Base-by-base conservation (phyloP, 768 basidiomycete species). In the Boletus rubropictus region DNA sequence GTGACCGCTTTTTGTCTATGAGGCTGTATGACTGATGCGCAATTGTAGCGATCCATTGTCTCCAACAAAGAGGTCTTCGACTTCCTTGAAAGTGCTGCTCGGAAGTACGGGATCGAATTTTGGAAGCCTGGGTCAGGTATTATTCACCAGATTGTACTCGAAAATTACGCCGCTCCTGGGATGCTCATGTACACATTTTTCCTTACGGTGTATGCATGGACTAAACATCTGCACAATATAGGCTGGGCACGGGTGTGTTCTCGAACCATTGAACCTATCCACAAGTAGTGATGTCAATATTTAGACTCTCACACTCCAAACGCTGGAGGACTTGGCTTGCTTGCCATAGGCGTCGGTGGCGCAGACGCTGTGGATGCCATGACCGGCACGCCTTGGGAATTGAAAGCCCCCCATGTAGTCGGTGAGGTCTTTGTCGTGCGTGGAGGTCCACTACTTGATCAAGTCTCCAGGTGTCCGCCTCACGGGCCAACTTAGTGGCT, bases 271-370 rank as follows among this genome's bases (percentile, higher is more conserved):
- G 37, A 38, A 22, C 20, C n/a, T 33, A 18, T 4, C 14, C 22
- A 36, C 33, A 39, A 44, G 27, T 9, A 28, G 14, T 52, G 15
- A 56, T 44, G 25, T 1, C 49, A 40, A 22, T 44, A n/a, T 48
- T 53, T 65, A 82, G 95, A 98, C 67, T 94, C 90, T 20, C 96
- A 99, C 67, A 98, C 96, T 2, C 96, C 96, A 1, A 98, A 99
- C 64, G 96, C 96, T 42, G 93, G 95, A 46, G 96, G 96, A 24
- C 79, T 99, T 42, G 95, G 96, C 10, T 79, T 93, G 75, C 78
- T 99, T 50, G 96, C 96, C 5, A 96, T 98, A 44, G 96, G 96
- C 42, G 95, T 99, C n/a, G 96, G 96, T 51, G 96, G 96, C 46
- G 96, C 95, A 28, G 96, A 99, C 61, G 92, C 92, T 20, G 94